These are phyloP conservation scores for Erythrophleum ivorense DNA, from an alignment of 331 rosid genomes.

Conservation along the genomic window DNA sequence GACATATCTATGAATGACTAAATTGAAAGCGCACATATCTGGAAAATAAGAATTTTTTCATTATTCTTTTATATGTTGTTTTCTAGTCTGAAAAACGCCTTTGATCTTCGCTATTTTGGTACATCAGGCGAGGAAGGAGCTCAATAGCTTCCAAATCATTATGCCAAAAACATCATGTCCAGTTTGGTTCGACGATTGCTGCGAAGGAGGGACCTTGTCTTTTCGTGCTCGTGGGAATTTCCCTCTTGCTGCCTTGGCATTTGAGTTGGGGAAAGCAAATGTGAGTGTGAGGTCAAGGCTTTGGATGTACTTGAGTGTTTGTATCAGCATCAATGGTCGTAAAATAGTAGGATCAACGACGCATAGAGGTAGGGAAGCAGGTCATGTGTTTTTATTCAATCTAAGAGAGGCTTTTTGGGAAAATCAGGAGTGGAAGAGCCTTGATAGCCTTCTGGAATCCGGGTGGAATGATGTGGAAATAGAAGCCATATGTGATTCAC, in stretches of 20 bases:
- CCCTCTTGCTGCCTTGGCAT: background rate
- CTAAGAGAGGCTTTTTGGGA: background rate
- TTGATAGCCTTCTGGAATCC: background rate
- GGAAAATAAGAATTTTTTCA: too few species aligned
- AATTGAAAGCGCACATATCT: too few species aligned
- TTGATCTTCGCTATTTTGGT: background rate
- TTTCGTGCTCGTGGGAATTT: background rate
- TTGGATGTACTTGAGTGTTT: background rate
- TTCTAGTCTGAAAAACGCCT: background rate
- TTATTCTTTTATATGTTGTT: too few species aligned
- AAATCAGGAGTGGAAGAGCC: background rate
- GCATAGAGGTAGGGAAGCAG: background rate
- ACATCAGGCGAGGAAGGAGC: background rate
- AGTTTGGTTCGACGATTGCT: background rate
- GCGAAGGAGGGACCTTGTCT: background rate
- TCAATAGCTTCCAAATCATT: background rate
- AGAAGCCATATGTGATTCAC: background rate
- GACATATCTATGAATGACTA: too few species aligned
- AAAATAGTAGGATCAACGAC: background rate
- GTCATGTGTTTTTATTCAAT: background rate
- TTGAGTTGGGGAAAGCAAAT: background rate
- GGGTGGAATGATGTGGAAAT: conserved; percentile 20
- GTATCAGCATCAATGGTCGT: background rate
- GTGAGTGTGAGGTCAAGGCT: too few species aligned
- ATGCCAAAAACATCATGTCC: background rate